A percentile compares a stretch with the other conserved stretches of the same genome.
Conservation (phyloP, 1,139 yeast genomes). For the Hyphopichia khmerensis region DNA sequence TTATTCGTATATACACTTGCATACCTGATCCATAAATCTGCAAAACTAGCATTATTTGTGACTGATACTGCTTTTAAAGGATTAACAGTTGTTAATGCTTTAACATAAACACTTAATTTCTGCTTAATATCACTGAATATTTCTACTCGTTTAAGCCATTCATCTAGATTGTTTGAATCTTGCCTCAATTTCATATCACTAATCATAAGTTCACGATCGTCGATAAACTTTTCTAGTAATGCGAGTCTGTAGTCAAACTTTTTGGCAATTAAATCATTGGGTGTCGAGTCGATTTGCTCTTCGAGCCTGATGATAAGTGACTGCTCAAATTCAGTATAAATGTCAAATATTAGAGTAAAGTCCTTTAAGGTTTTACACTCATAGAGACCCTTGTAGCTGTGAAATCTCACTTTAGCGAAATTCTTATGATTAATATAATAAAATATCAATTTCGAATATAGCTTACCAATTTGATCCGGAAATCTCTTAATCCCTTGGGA, state of each 20-base stretch:
- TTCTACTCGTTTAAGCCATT: conserved; percentile 66
- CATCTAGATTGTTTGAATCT: conserved; percentile 58
- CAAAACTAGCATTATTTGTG: conserved; percentile 31
- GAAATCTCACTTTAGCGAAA: conserved; percentile 43
- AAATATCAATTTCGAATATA: conserved; percentile 51
- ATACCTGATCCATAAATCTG: conserved; percentile 68
- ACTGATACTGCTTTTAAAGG: conserved; percentile 51
- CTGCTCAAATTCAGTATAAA: conserved; percentile 65
- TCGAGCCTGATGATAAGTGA: conserved; percentile 37
- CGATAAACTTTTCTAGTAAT: conserved; percentile 55
- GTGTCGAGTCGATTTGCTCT: conserved; percentile 19
- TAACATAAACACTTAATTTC: conserved; percentile 57
- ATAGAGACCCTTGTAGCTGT: conserved; percentile 48
- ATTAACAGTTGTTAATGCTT: conserved; percentile 66
- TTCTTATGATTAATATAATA: conserved; percentile 40
- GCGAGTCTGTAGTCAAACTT: conserved; percentile 46
- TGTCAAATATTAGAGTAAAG: conserved; percentile 64
- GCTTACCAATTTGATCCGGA: conserved; percentile 59
- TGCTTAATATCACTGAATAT: conserved; percentile 38
- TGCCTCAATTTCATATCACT: conserved; percentile 69
- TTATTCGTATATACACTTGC: conserved; percentile 61
- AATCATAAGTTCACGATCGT: conserved; percentile 53
- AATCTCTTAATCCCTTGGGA: conserved; percentile 40
- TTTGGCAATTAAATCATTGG: conserved; percentile 17
- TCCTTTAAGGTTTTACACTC: conserved; percentile 56